Conservation (phyloP, 2,329 filamentous ascomycete genomes). For the Trichophyton mentagrophytes region DNA sequence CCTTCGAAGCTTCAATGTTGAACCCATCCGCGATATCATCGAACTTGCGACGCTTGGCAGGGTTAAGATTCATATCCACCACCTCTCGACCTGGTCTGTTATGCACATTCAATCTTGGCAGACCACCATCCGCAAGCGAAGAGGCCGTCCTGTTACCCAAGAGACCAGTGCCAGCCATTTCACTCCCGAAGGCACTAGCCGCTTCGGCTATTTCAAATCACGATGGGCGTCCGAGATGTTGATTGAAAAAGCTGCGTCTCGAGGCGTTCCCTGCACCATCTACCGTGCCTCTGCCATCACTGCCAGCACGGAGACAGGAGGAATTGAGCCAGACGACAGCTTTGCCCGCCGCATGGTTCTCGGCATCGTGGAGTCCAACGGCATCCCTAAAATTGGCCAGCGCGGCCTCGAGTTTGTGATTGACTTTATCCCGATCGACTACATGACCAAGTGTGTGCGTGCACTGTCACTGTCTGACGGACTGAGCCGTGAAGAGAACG, state of each 20-base stretch:
- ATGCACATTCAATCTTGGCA: conserved; percentile 7
- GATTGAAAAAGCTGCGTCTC: conserved; percentile 6
- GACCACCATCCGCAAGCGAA: conserved; percentile 2
- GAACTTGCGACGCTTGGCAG: conserved; percentile 5
- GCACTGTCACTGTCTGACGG: not conserved
- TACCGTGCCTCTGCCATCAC: conserved; percentile 9
- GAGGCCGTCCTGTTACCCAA: conserved; percentile 4
- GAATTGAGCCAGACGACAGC: conserved; percentile 6
- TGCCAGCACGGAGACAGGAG: conserved; percentile 1
- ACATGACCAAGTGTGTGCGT: conserved; percentile 5
- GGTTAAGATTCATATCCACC: conserved; percentile 7
- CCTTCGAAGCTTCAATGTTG: conserved; percentile 5
- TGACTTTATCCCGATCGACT: conserved; percentile 9
- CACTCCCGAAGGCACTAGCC: conserved; percentile 2
- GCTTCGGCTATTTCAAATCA: conserved; percentile 9
- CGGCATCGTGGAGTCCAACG: conserved; percentile 5
- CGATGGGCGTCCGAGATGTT: conserved; percentile 9
- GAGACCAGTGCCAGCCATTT: conserved; percentile 6
- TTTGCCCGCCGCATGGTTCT: conserved; percentile 8
- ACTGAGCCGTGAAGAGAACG: not conserved
- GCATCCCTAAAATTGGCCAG: conserved; percentile 6
- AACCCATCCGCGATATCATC: conserved; percentile 3
- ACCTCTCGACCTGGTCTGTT: conserved; percentile 8
- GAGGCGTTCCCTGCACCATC: conserved; percentile 5
- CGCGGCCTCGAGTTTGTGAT: conserved; percentile 6